Base-by-base conservation (phyloP, 2,329 filamentous ascomycete species). In the Fusarium decemcellulare region DNA sequence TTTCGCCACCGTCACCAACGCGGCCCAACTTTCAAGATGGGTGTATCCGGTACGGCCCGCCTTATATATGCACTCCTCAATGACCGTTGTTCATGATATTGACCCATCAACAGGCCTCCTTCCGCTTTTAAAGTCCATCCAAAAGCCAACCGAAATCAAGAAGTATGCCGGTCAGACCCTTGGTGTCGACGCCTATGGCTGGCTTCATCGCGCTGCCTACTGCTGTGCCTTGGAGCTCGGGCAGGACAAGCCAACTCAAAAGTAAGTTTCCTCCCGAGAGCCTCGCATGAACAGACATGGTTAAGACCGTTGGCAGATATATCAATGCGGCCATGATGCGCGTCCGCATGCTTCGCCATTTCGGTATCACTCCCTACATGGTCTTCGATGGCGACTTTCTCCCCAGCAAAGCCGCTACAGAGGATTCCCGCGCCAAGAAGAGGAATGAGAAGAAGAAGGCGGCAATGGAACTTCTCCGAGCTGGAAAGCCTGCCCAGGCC, bases 161-260 rank as follows among this genome's bases (percentile, higher is more conserved):
- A 94, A 94, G 76, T 98, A 93, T 80, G 84, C 88, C 12, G 96
- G 95, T 54, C 91, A 97, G 81, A 97, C 92, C 2, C 87, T 99
- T 48, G 97, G 93, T n/a, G 91, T 99, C 37, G 96, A 99, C 80
- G 95, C 93, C 61, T 99, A 99, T 86, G 96, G 95, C 78, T 99
- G 97, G 96, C 90, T 99, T 59, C 96, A 99, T 81, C 92, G 96
- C 72, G 97, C 95, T 57, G 94, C 94, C 48, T 91, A 97, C 70
- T 89, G 93, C 52, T 98, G 95, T 83, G 94, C 95, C 68, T 90
- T 96, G 75, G 96, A 98, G 75, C 87, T 99, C 67, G 96, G 94
- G 37, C 88, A 95, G 74, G 94, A 90, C 74, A 96, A 93, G 78
- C 94, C 94, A 14, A 98, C 95, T 1, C 91, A 89, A 57, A 97